phyloP scores from a whole-genome alignment of 108 stramenopile species.

The Cyclotella kingstonii region DNA sequence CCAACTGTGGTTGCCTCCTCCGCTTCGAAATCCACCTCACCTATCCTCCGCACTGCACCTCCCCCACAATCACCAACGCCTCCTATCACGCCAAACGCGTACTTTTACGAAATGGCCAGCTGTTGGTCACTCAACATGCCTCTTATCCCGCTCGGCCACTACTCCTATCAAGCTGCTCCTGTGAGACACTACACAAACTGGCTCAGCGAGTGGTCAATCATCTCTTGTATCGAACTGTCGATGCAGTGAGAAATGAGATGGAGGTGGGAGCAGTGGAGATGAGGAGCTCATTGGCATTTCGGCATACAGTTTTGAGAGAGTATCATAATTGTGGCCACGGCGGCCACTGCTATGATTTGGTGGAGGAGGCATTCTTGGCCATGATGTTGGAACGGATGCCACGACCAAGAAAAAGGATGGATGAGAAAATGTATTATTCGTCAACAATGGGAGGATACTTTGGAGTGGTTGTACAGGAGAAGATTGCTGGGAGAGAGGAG shows the following conservation, averaged over 20 bases:
- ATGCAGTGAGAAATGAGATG: conserved; percentile 41
- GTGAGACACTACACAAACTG: conserved; percentile 62
- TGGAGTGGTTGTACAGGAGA: conserved; percentile 10
- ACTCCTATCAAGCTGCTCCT: conserved; percentile 66
- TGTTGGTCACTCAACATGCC: conserved; percentile 24
- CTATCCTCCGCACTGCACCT: not conserved
- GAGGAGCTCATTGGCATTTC: conserved; percentile 63
- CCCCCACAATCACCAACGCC: conserved; percentile 34
- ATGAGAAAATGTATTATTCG: conserved; percentile 16
- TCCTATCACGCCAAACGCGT: conserved; percentile 70
- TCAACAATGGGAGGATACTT: conserved; percentile 39
- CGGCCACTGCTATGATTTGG: conserved; percentile 72
- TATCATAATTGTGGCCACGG: not conserved
- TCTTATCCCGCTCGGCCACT: conserved; percentile 43
- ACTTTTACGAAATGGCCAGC: conserved; percentile 30
- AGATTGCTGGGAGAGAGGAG: not conserved
- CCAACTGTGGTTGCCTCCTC: conserved; percentile 74
- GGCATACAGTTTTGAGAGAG: conserved; percentile 58
- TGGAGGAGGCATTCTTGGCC: conserved; percentile 74
- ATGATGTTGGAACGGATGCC: conserved; percentile 45
- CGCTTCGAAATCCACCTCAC: conserved; percentile 62
- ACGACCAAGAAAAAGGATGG: conserved; percentile 12
- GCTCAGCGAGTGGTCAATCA: conserved; percentile 48
- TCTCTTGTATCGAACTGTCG: conserved; percentile 39
- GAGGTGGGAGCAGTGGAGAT: conserved; percentile 45